Conservation (phyloP, 208 protist species). For the Trichomonas gallinae region DNA sequence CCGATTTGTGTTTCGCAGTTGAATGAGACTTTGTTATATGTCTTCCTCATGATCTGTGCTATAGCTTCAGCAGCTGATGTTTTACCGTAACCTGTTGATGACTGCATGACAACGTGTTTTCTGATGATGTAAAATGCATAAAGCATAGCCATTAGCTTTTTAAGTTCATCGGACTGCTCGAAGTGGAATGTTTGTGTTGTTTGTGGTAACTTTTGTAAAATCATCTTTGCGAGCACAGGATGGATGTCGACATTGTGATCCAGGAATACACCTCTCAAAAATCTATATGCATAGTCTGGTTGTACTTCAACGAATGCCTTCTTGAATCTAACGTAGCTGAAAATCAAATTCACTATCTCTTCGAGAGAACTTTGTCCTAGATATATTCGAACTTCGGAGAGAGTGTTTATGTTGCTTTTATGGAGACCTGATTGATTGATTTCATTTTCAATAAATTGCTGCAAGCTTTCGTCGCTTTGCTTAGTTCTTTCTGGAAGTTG, state of each 20-base stretch:
- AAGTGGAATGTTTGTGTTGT: background rate
- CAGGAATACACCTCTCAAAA: background rate
- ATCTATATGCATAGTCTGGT: background rate
- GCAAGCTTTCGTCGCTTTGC: background rate
- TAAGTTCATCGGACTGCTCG: background rate
- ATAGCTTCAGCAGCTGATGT: background rate
- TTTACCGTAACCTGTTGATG: background rate
- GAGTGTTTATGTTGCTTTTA: background rate
- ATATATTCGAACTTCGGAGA: background rate
- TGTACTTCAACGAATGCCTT: background rate
- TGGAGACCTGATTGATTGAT: background rate
- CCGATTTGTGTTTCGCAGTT: background rate
- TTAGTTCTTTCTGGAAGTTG: background rate
- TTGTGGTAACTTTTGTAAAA: background rate
- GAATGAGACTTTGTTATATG: background rate
- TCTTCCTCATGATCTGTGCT: background rate
- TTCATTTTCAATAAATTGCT: background rate
- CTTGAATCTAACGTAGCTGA: background rate
- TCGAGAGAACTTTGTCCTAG: background rate
- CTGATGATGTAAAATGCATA: background rate
- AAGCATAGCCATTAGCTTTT: background rate
- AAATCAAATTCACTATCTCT: background rate
- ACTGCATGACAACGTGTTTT: background rate
- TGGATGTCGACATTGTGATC: background rate
- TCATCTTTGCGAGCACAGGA: background rate